Conservation (phyloP, 306 rosid species). For the Malus sylvestris region DNA sequence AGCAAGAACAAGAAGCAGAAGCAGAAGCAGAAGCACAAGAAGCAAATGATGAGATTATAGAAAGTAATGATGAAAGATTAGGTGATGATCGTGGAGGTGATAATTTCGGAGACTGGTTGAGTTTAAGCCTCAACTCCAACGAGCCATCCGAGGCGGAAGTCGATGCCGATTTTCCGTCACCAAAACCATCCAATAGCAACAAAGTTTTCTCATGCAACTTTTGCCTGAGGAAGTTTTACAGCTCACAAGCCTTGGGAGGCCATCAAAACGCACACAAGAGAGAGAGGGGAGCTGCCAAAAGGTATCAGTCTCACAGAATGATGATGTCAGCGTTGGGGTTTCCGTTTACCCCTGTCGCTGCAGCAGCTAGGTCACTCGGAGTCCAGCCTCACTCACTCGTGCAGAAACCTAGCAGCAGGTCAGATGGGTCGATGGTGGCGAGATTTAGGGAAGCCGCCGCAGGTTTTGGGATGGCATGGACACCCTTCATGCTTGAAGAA, state of each 20-base stretch:
- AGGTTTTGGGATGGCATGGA: slow-evolving; percentile 32
- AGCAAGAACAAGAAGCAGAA: slow-evolving; percentile 3
- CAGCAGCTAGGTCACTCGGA: slow-evolving; percentile 38
- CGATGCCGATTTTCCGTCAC: not conserved
- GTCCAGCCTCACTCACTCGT: slow-evolving; percentile 55
- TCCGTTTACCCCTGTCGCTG: slow-evolving; percentile 17
- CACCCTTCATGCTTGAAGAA: slow-evolving; percentile 41
- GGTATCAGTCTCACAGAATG: slow-evolving; percentile 39
- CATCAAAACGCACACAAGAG: slow-evolving; percentile 82
- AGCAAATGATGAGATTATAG: slow-evolving; percentile 6
- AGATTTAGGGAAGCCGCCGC: slow-evolving; percentile 19
- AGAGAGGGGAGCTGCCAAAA: slow-evolving; percentile 64
- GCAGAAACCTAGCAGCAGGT: slow-evolving; percentile 32
- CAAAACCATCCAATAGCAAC: slow-evolving; percentile 27
- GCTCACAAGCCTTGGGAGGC: slow-evolving; percentile 75
- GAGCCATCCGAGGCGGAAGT: not conserved
- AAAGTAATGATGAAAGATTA: slow-evolving; percentile 9
- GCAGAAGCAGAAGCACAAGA: not conserved
- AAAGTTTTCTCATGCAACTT: slow-evolving; percentile 65
- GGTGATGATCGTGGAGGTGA: slow-evolving; percentile 6
- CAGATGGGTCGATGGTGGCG: slow-evolving; percentile 33
- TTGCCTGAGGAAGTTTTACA: slow-evolving; percentile 65
- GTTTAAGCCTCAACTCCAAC: slow-evolving; percentile 41
- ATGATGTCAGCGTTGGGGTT: slow-evolving; percentile 31
- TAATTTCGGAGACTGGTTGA: slow-evolving; percentile 55